Evolutionary conservation across 2,329 filamentous ascomycete genomes (phyloP).

Genomic region (Davidsoniella neocaledoniae): DNA sequence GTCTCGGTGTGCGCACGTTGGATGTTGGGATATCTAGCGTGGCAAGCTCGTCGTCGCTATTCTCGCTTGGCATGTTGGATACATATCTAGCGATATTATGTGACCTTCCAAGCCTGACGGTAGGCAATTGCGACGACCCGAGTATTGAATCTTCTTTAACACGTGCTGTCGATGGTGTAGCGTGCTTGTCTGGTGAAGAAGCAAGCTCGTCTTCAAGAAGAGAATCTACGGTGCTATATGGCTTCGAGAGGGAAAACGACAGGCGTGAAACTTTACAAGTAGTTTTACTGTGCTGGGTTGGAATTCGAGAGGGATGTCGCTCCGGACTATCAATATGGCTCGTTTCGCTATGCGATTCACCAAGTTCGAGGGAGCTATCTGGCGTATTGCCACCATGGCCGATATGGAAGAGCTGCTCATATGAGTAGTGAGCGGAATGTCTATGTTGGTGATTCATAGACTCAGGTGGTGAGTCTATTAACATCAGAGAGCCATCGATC

Average conservation of each 20-base stretch:
- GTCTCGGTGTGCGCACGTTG: neutral
- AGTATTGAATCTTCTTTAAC: neutral
- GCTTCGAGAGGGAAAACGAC: slow-evolving; percentile 6
- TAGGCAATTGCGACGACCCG: neutral
- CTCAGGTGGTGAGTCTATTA: no score
- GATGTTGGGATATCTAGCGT: neutral
- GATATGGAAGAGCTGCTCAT: no score
- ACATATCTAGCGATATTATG: neutral
- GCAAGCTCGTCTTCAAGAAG: slow-evolving; percentile 10
- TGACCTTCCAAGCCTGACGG: neutral
- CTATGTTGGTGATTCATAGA: no score
- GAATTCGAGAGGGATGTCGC: neutral
- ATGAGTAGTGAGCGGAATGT: no score
- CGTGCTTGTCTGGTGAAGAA: slow-evolving; percentile 5
- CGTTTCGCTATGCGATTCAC: neutral
- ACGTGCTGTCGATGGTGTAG: neutral
- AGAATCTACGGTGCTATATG: slow-evolving; percentile 2
- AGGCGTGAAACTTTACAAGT: slow-evolving; percentile 1
- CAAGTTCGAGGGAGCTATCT: neutral
- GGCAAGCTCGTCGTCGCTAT: slow-evolving; percentile 7
- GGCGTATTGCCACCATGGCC: neutral
- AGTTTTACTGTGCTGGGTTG: neutral
- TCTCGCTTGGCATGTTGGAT: neutral
- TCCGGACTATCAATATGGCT: neutral
- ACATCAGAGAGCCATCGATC: neutral